Evolutionary conservation across 2,329 filamentous ascomycete genomes (phyloP).

Genomic region (Nakataea oryzae): DNA sequence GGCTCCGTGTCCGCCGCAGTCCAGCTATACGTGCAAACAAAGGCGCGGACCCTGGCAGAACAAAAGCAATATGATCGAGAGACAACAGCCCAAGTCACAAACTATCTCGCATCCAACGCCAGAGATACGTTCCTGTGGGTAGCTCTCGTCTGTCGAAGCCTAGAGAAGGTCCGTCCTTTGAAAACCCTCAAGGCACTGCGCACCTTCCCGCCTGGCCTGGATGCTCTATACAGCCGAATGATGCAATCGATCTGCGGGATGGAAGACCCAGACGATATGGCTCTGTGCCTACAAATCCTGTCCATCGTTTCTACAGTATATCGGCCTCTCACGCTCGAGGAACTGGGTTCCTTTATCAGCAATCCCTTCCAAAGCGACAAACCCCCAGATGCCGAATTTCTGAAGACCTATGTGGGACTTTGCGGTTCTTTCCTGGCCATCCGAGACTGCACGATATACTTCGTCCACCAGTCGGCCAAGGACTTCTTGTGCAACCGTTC

Average conservation of each 20-base stretch:
- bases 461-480: conserved; percentile 33
- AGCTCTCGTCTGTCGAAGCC: not conserved
- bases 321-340: too few species aligned
- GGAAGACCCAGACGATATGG: conserved; percentile 2
- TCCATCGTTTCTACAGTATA: too few species aligned
- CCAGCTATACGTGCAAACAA: conserved; percentile 21
- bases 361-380: too few species aligned
- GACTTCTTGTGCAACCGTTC: conserved; percentile 19
- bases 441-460: conserved; percentile 16
- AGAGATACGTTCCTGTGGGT: conserved; percentile 1
- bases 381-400: too few species aligned
- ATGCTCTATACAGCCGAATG: conserved; percentile 25
- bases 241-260: conserved; percentile 18
- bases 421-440: conserved; percentile 29
- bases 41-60: conserved; percentile 9
- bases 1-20: conserved; percentile 22
- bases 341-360: too few species aligned
- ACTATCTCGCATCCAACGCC: not conserved
- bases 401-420: conserved; percentile 14
- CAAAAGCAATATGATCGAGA: not conserved
- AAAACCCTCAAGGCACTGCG: not conserved
- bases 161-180: not conserved
- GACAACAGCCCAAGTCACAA: too few species aligned
- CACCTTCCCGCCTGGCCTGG: not conserved
- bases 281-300: too few species aligned